Percentiles rank a stretch among this genome's conserved stretches.
These are phyloP conservation scores for Penicillium sclerotiorum DNA, from an alignment of 2,329 filamentous ascomycete species.

Conservation along the genomic window DNA sequence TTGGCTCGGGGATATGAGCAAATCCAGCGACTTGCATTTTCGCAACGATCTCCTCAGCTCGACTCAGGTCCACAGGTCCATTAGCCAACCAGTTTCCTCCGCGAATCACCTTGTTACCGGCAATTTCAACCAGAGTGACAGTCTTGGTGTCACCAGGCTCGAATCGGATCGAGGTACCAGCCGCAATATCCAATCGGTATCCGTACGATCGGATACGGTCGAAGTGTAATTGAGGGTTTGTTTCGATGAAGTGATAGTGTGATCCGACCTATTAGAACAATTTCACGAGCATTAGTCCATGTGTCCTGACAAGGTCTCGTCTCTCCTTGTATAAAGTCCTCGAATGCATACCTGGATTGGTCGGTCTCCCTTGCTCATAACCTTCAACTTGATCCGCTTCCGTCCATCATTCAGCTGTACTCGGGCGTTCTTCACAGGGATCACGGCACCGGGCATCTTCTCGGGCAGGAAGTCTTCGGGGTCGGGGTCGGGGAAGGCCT, in stretches of 20 bases:
- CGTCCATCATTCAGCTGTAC: slow-evolving; percentile 74
- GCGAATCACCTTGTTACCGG: slow-evolving; percentile 74
- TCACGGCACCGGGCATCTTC: slow-evolving; percentile 77
- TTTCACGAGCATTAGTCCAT: not conserved
- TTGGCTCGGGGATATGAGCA: slow-evolving; percentile 71
- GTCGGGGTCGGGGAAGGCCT: slow-evolving; percentile 68
- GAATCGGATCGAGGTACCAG: slow-evolving; percentile 89
- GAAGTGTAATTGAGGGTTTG: slow-evolving; percentile 87
- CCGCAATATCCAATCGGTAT: slow-evolving; percentile 83
- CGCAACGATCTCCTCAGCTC: slow-evolving; percentile 66
- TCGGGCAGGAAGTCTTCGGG: slow-evolving; percentile 66
- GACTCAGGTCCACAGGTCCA: slow-evolving; percentile 67
- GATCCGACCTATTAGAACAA: slow-evolving; percentile 65
- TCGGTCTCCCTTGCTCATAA: slow-evolving; percentile 84
- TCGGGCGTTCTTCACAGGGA: slow-evolving; percentile 67
- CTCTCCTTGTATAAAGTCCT: no score
- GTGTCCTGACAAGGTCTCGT: no score
- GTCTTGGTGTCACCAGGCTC: slow-evolving; percentile 93
- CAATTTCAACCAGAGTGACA: slow-evolving; percentile 86
- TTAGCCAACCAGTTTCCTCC: slow-evolving; percentile 81
- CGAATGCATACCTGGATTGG: slow-evolving; percentile 75
- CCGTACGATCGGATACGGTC: slow-evolving; percentile 82
- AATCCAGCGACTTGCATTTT: slow-evolving; percentile 74
- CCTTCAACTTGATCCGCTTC: slow-evolving; percentile 70
- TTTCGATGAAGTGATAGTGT: slow-evolving; percentile 95